Evolutionary conservation across 345 rosid genomes (phyloP).

Genomic region (Eucalyptus marginata): DNA sequence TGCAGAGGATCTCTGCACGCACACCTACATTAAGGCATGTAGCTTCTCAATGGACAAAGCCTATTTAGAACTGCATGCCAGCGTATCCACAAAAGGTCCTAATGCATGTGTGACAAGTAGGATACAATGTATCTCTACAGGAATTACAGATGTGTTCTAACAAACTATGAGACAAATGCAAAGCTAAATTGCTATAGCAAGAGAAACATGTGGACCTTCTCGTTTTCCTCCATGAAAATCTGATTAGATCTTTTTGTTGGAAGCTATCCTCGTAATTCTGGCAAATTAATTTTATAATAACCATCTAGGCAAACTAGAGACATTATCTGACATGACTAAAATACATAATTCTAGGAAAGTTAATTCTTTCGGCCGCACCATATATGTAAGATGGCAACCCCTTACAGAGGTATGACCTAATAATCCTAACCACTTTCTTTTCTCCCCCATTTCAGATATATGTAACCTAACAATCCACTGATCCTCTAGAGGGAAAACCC

Average conservation of each 20-base stretch:
- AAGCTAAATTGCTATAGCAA: neutral
- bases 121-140: neutral
- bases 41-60: neutral
- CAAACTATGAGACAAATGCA: neutral
- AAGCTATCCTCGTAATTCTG: neutral
- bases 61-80: neutral
- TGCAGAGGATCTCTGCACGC: slow-evolving; percentile 53
- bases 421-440: too few species aligned
- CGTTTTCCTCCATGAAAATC: neutral
- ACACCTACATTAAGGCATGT: slow-evolving; percentile 30
- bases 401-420: too few species aligned
- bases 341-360: neutral
- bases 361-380: too few species aligned
- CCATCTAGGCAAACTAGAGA: neutral
- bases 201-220: neutral
- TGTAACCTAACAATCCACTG: too few species aligned
- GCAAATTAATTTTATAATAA: neutral
- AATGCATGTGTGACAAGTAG: neutral
- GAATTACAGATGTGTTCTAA: neutral
- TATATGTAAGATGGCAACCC: too few species aligned
- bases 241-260: neutral
- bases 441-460: too few species aligned
- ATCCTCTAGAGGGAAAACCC: too few species aligned
- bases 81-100: neutral
- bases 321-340: neutral